Evolutionary conservation across 768 basidiomycete species (phyloP).

Genomic region (Albatrellus ellisii): DNA sequence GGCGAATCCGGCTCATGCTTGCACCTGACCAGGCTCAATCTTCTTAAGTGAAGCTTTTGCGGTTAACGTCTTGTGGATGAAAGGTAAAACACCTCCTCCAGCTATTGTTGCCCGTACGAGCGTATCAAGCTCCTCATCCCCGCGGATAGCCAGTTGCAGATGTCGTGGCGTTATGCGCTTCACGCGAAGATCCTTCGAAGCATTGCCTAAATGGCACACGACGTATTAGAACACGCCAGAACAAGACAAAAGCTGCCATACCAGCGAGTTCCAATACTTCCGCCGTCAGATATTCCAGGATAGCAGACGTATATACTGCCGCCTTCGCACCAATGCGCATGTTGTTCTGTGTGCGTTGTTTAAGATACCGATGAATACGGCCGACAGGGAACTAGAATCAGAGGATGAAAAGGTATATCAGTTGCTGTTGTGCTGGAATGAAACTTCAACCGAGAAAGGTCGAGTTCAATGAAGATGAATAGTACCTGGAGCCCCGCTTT

Average conservation of each 20-base stretch:
- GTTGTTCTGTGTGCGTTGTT: conserved; percentile 86
- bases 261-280: conserved; percentile 95
- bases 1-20: no score
- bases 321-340: conserved; percentile 96
- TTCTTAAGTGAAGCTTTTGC: conserved; percentile 29
- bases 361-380: conserved; percentile 93
- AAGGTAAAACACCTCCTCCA: conserved; percentile 77
- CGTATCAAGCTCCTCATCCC: conserved; percentile 94
- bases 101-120: conserved; percentile 92
- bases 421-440: neutral
- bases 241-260: conserved; percentile 22
- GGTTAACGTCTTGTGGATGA: conserved; percentile 80
- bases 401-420: neutral
- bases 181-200: conserved; percentile 92
- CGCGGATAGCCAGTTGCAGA: conserved; percentile 89
- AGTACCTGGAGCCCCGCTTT: conserved; percentile 10
- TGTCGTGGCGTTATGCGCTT: conserved; percentile 97
- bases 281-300: conserved; percentile 91
- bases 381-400: conserved; percentile 77
- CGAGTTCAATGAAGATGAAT: neutral
- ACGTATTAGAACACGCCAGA: neutral
- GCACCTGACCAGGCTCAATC: conserved; percentile 7
- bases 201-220: conserved; percentile 54
- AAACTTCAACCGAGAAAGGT: neutral
- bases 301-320: conserved; percentile 92